A percentile compares a stretch with the other conserved stretches of the same genome.
phyloP scores from a whole-genome alignment of 1,284 basidiomycete genomes.

The Ustilago lituana region DNA sequence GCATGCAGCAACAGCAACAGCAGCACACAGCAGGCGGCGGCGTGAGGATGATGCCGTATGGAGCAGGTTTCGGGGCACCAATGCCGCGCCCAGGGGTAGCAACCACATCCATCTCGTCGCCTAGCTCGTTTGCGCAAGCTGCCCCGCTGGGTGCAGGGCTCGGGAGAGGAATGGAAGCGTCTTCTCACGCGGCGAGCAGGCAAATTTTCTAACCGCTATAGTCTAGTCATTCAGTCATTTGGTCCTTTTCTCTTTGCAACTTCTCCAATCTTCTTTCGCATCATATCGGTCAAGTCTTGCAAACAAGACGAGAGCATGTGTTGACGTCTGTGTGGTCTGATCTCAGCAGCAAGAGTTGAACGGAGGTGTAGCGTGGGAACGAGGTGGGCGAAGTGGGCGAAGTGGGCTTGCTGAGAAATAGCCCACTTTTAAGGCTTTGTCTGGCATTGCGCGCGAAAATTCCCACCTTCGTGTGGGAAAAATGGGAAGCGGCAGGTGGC shows the following conservation, averaged over 20 bases:
- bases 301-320: too few relatives aligned
- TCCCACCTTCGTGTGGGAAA: too few relatives aligned
- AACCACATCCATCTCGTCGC: slow-evolving; percentile 22
- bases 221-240: background rate
- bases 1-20: slow-evolving; percentile 28
- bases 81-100: slow-evolving; percentile 30
- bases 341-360: too few relatives aligned
- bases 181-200: slow-evolving; percentile 13
- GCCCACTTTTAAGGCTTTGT: too few relatives aligned
- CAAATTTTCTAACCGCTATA: slow-evolving; percentile 15
- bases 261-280: background rate
- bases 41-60: slow-evolving; percentile 25
- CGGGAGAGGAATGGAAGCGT: slow-evolving; percentile 19
- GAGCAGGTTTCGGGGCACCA: slow-evolving; percentile 28
- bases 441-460: too few relatives aligned
- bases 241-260: background rate
- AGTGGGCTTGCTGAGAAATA: too few relatives aligned
- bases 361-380: too few relatives aligned
- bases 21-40: slow-evolving; percentile 7
- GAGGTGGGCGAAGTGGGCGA: too few relatives aligned
- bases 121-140: slow-evolving; percentile 25
- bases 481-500: too few relatives aligned
- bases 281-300: too few relatives aligned
- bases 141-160: slow-evolving; percentile 29
- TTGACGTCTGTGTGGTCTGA: too few relatives aligned